Conservation (phyloP, 345 rosid genomes). For the Salix dunnii region DNA sequence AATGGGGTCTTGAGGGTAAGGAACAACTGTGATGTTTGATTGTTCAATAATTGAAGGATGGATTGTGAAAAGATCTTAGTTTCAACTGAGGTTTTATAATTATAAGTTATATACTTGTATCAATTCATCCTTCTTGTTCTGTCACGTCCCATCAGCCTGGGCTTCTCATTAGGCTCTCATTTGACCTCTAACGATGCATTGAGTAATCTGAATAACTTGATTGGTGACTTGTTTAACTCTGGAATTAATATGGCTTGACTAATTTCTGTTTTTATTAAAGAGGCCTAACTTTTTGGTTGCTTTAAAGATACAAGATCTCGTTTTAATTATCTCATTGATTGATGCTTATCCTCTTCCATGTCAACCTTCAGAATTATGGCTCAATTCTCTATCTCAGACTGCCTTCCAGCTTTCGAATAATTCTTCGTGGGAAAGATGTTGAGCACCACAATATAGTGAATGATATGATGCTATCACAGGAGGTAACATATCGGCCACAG, state of each 20-base stretch:
- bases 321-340: neutral
- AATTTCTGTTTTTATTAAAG: neutral
- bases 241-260: neutral
- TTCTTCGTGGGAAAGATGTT: conserved; percentile 85
- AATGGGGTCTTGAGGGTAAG: too few species aligned
- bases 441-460: conserved; percentile 95
- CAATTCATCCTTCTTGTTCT: too few species aligned
- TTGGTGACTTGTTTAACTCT: neutral
- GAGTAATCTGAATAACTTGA: neutral
- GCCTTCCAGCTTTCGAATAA: conserved; percentile 75
- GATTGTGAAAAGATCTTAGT: too few species aligned
- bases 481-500: conserved; percentile 78
- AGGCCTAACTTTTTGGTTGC: neutral
- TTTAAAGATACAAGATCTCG: neutral
- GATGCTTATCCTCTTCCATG: conserved; percentile 6
- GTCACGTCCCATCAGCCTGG: too few species aligned
- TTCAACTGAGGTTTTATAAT: too few species aligned
- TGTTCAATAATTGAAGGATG: too few species aligned
- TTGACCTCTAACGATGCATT: too few species aligned
- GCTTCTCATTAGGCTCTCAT: too few species aligned
- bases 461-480: conserved; percentile 89
- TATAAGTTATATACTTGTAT: too few species aligned
- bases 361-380: conserved; percentile 66
- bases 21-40: too few species aligned
- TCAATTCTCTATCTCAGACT: conserved; percentile 91